phyloP scores from a whole-genome alignment of 805 yeast genomes.

The Sugiyamaella chiloensis region DNA sequence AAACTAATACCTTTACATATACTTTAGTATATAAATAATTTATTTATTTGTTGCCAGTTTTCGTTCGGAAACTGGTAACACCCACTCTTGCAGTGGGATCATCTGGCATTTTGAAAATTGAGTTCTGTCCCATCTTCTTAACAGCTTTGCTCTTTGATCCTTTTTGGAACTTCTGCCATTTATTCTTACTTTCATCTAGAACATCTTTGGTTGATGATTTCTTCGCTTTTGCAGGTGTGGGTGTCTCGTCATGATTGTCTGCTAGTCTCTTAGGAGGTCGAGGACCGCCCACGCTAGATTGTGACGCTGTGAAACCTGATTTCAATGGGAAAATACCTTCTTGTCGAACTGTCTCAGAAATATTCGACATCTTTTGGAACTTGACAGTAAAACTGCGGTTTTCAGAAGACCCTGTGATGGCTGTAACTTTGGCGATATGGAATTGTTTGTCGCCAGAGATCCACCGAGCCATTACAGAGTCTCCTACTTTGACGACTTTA shows the following conservation, averaged over 20 bases:
- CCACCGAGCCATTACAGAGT: conserved; percentile 28
- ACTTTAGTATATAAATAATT: not conserved
- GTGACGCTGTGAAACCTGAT: not conserved
- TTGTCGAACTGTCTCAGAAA: conserved; percentile 25
- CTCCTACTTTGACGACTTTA: conserved; percentile 21
- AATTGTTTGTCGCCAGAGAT: conserved; percentile 29
- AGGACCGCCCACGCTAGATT: not conserved
- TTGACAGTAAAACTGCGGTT: conserved; percentile 28
- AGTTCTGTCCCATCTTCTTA: conserved; percentile 22
- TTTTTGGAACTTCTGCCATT: conserved; percentile 31
- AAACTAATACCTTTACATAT: too few species aligned
- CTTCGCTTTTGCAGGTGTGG: not conserved
- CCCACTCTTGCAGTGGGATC: conserved; percentile 22
- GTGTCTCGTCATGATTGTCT: not conserved
- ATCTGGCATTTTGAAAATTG: conserved; percentile 26
- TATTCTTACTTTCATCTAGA: conserved; percentile 24
- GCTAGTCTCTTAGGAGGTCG: not conserved
- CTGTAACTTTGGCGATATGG: conserved; percentile 27
- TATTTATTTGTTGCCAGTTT: not conserved
- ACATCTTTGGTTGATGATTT: conserved; percentile 16
- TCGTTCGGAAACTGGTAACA: conserved; percentile 7
- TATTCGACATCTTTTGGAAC: conserved; percentile 20
- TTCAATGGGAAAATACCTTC: conserved; percentile 9
- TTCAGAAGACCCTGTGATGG: conserved; percentile 28
- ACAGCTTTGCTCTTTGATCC: conserved; percentile 13